Conservation (phyloP, 805 yeast genomes). For the Lipomyces mesembrius region DNA sequence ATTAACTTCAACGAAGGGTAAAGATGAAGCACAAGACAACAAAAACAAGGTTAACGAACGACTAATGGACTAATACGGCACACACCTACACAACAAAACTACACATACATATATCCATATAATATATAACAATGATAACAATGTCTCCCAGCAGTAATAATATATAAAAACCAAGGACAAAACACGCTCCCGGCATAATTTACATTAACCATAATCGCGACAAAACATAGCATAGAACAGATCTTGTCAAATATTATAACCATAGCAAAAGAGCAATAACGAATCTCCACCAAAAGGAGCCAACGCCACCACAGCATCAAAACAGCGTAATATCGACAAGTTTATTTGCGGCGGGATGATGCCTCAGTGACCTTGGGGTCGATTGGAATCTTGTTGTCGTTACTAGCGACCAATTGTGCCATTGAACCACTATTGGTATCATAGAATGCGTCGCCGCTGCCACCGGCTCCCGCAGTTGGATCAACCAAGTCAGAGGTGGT, state of each 20-base stretch:
- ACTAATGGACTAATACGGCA: constrained; percentile 1
- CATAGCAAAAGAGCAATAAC: background rate
- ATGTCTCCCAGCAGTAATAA: background rate
- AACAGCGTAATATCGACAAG: constrained; percentile 2
- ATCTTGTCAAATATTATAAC: background rate
- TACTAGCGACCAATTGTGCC: constrained; percentile 19
- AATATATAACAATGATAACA: constrained; percentile 3
- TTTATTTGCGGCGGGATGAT: constrained; percentile 30
- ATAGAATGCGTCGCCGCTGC: constrained; percentile 22
- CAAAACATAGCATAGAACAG: background rate
- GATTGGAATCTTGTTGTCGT: constrained; percentile 32
- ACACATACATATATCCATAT: constrained; percentile 3
- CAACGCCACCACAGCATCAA: background rate
- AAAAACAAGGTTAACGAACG: background rate
- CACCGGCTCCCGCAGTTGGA: constrained; percentile 14
- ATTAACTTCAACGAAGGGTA: background rate
- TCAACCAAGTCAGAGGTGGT: constrained; percentile 31
- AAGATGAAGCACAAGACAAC: background rate
- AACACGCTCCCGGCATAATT: background rate
- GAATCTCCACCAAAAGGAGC: background rate
- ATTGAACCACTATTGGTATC: constrained; percentile 16
- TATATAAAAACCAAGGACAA: constrained; percentile 3
- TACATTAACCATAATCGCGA: background rate
- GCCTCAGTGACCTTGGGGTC: constrained; percentile 37
- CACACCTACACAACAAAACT: background rate